These are phyloP conservation scores for Cydonia oblonga DNA, from an alignment of 331 rosid genomes.

Conservation along the genomic window DNA sequence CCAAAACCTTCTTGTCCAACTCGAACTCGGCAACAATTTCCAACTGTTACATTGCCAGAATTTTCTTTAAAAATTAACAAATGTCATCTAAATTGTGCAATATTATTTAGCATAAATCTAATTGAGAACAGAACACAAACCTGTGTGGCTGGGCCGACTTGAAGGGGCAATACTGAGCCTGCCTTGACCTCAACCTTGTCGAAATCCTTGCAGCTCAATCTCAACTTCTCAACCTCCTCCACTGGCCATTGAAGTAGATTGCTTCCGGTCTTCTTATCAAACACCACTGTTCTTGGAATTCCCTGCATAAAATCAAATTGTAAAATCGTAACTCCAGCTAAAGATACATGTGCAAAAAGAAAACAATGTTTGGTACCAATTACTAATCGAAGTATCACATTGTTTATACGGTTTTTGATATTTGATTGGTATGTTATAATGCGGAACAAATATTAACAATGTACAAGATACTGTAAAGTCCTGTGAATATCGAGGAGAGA, in stretches of 20 bases:
- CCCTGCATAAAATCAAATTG: conserved; percentile 22
- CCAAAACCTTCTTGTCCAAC: conserved; percentile 44
- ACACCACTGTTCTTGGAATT: conserved; percentile 60
- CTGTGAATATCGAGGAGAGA: neutral
- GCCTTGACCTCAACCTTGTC: conserved; percentile 30
- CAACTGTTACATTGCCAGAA: conserved; percentile 33
- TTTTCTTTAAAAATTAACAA: neutral
- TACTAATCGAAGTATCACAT: neutral
- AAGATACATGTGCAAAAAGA: neutral
- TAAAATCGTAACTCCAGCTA: neutral
- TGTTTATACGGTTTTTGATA: no score
- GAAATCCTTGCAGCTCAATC: conserved; percentile 38
- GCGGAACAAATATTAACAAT: no score
- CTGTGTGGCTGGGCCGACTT: conserved; percentile 62
- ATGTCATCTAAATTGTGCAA: neutral
- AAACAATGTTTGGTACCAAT: neutral
- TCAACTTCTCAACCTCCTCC: conserved; percentile 52
- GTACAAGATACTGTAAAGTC: neutral
- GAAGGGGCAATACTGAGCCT: conserved; percentile 53
- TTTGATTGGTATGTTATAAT: no score
- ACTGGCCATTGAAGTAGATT: conserved; percentile 86
- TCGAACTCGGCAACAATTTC: conserved; percentile 79
- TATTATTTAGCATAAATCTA: neutral
- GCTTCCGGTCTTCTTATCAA: conserved; percentile 56
- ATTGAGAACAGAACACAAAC: conserved; percentile 20